These are phyloP conservation scores for Zhuliangozyma parablackwelliae DNA, from an alignment of 1,139 yeast species.

Conservation along the genomic window DNA sequence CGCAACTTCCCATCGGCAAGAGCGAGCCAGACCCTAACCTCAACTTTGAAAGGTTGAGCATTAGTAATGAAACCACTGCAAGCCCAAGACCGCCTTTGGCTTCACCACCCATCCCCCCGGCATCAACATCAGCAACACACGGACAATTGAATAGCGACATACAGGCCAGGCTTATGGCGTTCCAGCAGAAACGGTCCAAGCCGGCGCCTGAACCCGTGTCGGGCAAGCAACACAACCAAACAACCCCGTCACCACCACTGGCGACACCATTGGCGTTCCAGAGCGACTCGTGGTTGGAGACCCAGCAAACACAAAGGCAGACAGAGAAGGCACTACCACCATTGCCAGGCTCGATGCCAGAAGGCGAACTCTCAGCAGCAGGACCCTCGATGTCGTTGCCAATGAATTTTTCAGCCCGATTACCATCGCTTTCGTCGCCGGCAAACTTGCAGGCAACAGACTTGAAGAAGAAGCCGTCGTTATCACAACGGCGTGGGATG, in stretches of 20 bases:
- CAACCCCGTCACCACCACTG: constrained; percentile 3
- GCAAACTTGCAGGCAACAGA: constrained; percentile 10
- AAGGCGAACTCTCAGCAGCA: too few relatives aligned
- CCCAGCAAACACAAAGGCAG: constrained; percentile 23
- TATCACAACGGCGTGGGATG: constrained; percentile 60
- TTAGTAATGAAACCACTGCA: too few relatives aligned
- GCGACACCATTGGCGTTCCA: constrained; percentile 1
- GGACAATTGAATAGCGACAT: constrained; percentile 54
- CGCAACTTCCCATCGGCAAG: too few relatives aligned
- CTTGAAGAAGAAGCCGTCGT: constrained; percentile 38
- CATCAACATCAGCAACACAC: constrained; percentile 11
- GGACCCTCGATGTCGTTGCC: too few relatives aligned
- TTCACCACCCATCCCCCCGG: too few relatives aligned
- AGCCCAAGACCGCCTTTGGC: too few relatives aligned
- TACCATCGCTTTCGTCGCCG: constrained; percentile 8
- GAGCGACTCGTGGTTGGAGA: background rate
- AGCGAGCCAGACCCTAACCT: too few relatives aligned
- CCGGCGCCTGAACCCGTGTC: constrained; percentile 7
- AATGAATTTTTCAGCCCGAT: background rate
- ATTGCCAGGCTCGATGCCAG: too few relatives aligned
- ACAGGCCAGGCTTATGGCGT: constrained; percentile 72
- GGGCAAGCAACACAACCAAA: constrained; percentile 7
- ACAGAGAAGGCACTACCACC: too few relatives aligned
- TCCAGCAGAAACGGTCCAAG: constrained; percentile 60
- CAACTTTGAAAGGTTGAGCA: too few relatives aligned